Base-by-base conservation (phyloP, 1,284 basidiomycete genomes). In the Papiliotrema laurentii region DNA sequence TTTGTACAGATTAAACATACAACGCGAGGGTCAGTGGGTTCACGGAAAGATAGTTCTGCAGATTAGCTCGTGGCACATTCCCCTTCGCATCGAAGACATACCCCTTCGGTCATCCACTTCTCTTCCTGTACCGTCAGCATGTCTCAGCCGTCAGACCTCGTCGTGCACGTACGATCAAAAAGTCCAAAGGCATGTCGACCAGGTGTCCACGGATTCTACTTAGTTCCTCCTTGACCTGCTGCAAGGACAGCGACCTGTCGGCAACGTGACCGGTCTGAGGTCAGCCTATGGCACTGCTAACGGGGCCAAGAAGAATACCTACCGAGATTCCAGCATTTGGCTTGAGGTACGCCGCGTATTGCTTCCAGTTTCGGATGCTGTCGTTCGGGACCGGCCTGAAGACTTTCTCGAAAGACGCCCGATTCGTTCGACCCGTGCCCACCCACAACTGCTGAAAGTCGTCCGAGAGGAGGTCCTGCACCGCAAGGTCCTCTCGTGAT, bases 211-310 rank as follows among this genome's bases (percentile, higher is more conserved):
- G 63, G 49, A 96, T 83, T 58, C 82, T 76, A 27, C 77, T 75
- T 39, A 97, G 79, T 31, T 83, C 80, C 38, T 82, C 75, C 77
- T 93, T 91, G 59, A 90, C 79, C 40, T 83, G 80, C 1, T 77
- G 73, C 19, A 90, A 72, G 0, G 80, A 68, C 26, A 89, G 62
- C 4, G 77, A 82, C 10, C 83, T 56, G 50, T 76, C 83, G 2
- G 81, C 83, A 44, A 94, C 83, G 71, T 94, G 92, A 2, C 89
- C 89, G 4, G 80, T 78, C 79, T 87, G 83, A 7, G 83, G 78
- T 63, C 86, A 87, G 48, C 72, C 76, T 36, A 54, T 50, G 39
- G 30, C n/a, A 35, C 43, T 40, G 25, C n/a, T 49, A 10, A 56
- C 51, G n/a, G 46, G 14, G 25, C 18, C n/a, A n/a, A 33, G 51